Base-by-base conservation (phyloP, 345 rosid genomes). In the Conringia planisiliqua region DNA sequence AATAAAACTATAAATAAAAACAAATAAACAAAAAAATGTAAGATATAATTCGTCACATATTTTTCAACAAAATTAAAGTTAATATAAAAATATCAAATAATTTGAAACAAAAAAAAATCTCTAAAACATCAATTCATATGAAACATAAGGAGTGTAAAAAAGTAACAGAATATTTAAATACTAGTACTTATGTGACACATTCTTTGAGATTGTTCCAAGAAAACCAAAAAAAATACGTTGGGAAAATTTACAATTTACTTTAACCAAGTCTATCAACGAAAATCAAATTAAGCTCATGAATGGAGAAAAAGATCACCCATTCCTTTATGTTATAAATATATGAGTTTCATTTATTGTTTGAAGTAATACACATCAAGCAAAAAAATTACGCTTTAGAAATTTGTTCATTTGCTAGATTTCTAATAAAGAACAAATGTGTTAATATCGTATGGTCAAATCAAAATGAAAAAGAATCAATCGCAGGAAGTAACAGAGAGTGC, bases 401-500 rank as follows among this genome's bases (percentile, higher is more conserved):
- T 24, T 30, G 42, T 66, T 65, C 44, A 26, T 55, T 16, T 46
- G 44, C 18, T 43, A 65, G 30, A 46, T 35, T 56, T 59, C 50
- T 38, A 47, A 50, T 48, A 30, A 18, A 59, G 56, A 48, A 38
- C 60, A 39, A 59, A 68, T 61, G 68, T 52, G 47, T 51, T 18
- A 14, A 35, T 17, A 57, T 57, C 26, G 27, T 32, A 30, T 18
- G 27, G 24, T 64, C 39, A 59, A 47, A 22, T 5, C 12, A 38
- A 11, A 75, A 66, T 8, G 61, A 66, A 22, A 61, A 63, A 51
- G 63, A 75, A 47, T 71, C 68, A 93, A 86, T 95, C 97, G 54
- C 85, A 88, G 18, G 98, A 89, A 68, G 94, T 83, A 36, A 92
- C 89, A 52, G 97, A 89, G 18, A 92, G 97, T 5, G 92, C 98